Evolutionary conservation across 768 basidiomycete genomes (phyloP).

Genomic region (Chalciporus chontae): DNA sequence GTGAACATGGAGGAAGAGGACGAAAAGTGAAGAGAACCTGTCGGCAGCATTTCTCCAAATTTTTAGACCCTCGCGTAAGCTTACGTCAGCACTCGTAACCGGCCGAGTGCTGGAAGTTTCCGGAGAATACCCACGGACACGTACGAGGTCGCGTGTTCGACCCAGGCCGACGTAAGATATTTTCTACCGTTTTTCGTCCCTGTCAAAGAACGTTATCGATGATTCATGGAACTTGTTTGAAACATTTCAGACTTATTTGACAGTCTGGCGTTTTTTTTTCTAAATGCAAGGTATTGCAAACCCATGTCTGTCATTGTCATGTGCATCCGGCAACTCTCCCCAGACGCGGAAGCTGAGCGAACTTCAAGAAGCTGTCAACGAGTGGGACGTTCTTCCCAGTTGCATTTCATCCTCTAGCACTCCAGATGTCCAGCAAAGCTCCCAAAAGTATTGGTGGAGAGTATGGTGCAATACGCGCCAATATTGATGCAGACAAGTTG

Average conservation of each 20-base stretch:
- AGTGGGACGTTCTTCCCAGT: neutral
- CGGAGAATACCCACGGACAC: constrained; percentile 4
- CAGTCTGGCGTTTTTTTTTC: no score
- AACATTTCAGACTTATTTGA: no score
- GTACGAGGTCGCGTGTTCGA: constrained; percentile 9
- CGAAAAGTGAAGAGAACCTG: constrained; percentile 30
- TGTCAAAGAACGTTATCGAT: no score
- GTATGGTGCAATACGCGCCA: constrained; percentile 69
- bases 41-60: constrained; percentile 40
- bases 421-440: constrained; percentile 20
- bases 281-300: no score
- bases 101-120: constrained; percentile 13
- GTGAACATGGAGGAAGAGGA: constrained; percentile 65
- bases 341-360: neutral
- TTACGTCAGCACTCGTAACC: constrained; percentile 23
- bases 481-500: constrained; percentile 60
- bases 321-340: neutral
- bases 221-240: no score
- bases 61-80: constrained; percentile 38
- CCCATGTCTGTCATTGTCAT: no score
- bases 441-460: constrained; percentile 64
- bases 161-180: neutral
- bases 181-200: neutral
- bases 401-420: neutral
- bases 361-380: no score